phyloP scores from a whole-genome alignment of 2,329 filamentous ascomycete genomes.

The Chrysosporium queenslandicum region DNA sequence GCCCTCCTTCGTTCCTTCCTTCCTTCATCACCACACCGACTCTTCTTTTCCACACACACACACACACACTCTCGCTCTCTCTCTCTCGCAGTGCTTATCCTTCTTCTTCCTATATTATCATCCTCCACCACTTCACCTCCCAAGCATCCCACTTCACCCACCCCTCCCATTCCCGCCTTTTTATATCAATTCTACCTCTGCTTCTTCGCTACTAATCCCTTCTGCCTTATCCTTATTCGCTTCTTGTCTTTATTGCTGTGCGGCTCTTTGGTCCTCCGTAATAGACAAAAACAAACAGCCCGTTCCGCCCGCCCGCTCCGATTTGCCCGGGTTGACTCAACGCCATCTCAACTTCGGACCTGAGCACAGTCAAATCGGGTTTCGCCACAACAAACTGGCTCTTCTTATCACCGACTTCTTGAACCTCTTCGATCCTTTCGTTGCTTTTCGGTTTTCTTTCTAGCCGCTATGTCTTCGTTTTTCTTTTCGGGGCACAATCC shows the following conservation, averaged over 20 bases:
- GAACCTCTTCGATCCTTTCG: background rate
- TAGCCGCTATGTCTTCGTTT: constrained; percentile 37
- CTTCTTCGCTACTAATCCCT: background rate
- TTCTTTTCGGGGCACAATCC: constrained; percentile 39
- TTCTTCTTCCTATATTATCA: too few species aligned
- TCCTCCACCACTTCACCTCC: constrained; percentile 18
- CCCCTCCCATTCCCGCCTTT: constrained; percentile 2
- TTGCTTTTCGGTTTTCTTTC: constrained; percentile 10
- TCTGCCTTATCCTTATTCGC: background rate
- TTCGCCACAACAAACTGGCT: background rate
- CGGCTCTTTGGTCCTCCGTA: constrained; percentile 14
- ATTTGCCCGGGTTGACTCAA: background rate
- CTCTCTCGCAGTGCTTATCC: too few species aligned
- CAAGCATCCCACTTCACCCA: constrained; percentile 18
- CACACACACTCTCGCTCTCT: constrained; percentile 5
- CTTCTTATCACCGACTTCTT: too few species aligned
- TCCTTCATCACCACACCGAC: constrained; percentile 2
- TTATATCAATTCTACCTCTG: constrained; percentile 18
- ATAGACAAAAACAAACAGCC: constrained; percentile 15
- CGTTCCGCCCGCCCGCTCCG: background rate
- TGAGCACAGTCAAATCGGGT: background rate
- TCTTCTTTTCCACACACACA: constrained; percentile 14
- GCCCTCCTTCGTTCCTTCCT: background rate
- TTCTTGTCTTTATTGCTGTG: constrained; percentile 14
- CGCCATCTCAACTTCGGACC: background rate